Percentiles rank a stretch among this genome's conserved stretches.
Conservation (phyloP, 2,329 filamentous ascomycete genomes). For the Ophiostoma novo-ulmi region DNA sequence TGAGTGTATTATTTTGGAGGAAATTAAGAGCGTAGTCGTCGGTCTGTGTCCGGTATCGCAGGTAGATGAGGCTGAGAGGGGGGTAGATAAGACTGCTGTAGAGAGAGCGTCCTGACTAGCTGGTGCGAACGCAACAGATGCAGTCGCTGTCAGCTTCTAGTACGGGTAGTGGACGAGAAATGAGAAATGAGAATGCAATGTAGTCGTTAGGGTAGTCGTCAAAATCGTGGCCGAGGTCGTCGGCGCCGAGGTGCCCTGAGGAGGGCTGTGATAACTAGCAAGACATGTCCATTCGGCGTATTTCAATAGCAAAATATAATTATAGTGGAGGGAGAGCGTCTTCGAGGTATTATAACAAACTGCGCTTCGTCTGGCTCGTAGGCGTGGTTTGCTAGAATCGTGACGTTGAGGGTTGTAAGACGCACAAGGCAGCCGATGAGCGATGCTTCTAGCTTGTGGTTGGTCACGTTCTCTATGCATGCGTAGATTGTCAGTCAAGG, state of each 20-base stretch:
- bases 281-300: constrained; percentile 13
- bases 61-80: background rate
- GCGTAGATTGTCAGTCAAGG: background rate
- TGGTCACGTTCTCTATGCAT: background rate
- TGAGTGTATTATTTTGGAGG: background rate
- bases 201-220: background rate
- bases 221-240: background rate
- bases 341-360: no score
- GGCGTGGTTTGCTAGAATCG: background rate
- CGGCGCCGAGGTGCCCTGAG: constrained; percentile 14
- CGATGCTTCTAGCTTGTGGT: background rate
- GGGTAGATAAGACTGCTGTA: background rate
- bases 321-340: background rate
- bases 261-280: constrained; percentile 14
- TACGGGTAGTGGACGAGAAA: background rate
- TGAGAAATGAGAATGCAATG: background rate
- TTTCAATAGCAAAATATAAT: background rate
- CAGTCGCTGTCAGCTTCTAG: background rate
- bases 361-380: background rate
- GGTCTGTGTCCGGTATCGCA: background rate
- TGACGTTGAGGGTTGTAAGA: background rate
- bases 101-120: background rate
- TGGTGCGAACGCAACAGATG: background rate
- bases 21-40: background rate
- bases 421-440: background rate